A percentile compares a stretch with the other conserved stretches of the same genome.
phyloP scores from a whole-genome alignment of 805 yeast genomes.

The Yamadazyma takamatsuzukensis region DNA sequence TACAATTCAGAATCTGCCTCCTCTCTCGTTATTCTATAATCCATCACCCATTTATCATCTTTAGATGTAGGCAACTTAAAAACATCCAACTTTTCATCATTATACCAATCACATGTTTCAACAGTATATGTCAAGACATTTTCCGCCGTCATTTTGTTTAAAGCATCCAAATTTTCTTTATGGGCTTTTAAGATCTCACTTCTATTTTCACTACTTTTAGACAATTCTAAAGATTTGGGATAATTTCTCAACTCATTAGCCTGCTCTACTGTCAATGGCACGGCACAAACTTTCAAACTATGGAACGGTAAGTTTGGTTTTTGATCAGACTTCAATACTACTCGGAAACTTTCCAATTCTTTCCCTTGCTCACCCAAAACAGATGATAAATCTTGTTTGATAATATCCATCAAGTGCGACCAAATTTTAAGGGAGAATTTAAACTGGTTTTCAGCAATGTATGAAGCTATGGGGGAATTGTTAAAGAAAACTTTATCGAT shows the following conservation, averaged over 20 bases:
- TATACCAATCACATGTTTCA: conserved; percentile 2
- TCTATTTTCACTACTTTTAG: conserved; percentile 1
- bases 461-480: conserved; percentile 28
- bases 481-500: conserved; percentile 51
- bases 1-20: conserved; percentile 12
- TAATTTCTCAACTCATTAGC: background rate
- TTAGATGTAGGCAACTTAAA: conserved; percentile 16
- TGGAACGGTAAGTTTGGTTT: conserved; percentile 2
- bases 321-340: conserved; percentile 9
- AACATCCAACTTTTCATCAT: conserved; percentile 2
- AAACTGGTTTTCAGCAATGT: conserved; percentile 68
- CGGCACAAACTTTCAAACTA: conserved; percentile 24
- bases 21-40: conserved; percentile 16
- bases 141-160: conserved; percentile 2
- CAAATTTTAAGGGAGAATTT: conserved; percentile 54
- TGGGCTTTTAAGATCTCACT: conserved; percentile 1
- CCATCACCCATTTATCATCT: conserved; percentile 19
- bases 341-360: conserved; percentile 6
- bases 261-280: conserved; percentile 19
- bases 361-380: too few species aligned
- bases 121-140: conserved; percentile 6
- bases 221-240: background rate
- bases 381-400: conserved; percentile 22
- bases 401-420: conserved; percentile 26
- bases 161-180: conserved; percentile 2